Percentiles rank a stretch among this genome's conserved stretches.
phyloP scores from a whole-genome alignment of 2,329 filamentous ascomycete genomes.

The Epichloe aotearoae region DNA sequence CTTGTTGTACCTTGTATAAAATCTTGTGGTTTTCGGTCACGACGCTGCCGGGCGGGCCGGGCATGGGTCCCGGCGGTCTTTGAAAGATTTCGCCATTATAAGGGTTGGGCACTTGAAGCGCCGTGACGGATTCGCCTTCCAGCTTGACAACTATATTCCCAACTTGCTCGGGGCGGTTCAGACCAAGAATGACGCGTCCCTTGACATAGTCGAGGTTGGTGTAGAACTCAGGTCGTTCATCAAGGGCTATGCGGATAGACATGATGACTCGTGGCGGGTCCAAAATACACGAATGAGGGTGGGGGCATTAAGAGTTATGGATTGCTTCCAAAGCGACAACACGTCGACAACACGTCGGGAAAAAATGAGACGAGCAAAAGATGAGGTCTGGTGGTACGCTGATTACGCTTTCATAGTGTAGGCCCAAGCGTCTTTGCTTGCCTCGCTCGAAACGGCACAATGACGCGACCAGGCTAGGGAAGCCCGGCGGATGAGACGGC shows the following conservation, averaged over 20 bases:
- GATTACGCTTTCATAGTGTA: neutral
- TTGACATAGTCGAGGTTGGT: slow-evolving; percentile 66
- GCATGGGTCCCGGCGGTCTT: slow-evolving; percentile 12
- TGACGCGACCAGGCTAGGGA: neutral
- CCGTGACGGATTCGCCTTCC: slow-evolving; percentile 64
- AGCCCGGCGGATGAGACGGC: neutral
- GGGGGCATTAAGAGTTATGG: neutral
- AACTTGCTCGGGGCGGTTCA: slow-evolving; percentile 56
- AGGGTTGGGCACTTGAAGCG: slow-evolving; percentile 39
- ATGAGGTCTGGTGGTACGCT: neutral
- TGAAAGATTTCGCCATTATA: slow-evolving; percentile 28
- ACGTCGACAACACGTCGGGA: neutral
- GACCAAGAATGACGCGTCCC: slow-evolving; percentile 43
- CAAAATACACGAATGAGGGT: neutral
- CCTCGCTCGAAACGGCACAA: neutral
- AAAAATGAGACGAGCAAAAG: neutral
- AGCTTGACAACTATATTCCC: slow-evolving; percentile 69
- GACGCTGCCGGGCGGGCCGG: slow-evolving; percentile 26
- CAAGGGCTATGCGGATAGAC: slow-evolving; percentile 54
- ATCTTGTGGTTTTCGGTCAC: slow-evolving; percentile 55
- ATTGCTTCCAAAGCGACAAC: neutral
- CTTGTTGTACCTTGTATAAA: slow-evolving; percentile 57
- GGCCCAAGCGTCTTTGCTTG: neutral
- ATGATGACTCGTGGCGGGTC: slow-evolving; percentile 26
- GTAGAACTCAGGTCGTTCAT: slow-evolving; percentile 56